Conservation (phyloP, 768 basidiomycete genomes). For the Leccinum uliginosum region DNA sequence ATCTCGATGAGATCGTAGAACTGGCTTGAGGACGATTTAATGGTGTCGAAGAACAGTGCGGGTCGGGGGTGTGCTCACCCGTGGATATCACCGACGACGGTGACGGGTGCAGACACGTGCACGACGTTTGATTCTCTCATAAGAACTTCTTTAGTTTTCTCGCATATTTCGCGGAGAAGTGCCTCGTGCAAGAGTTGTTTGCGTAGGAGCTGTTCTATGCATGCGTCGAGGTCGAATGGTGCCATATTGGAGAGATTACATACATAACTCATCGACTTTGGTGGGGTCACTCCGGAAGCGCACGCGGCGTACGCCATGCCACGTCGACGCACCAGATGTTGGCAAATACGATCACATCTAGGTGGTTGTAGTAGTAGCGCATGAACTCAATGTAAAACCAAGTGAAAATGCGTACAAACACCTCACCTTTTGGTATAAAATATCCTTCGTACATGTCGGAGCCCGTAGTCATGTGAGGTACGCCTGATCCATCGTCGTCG, state of each 20-base stretch:
- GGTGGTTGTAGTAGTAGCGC: neutral
- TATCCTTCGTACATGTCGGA: slow-evolving; percentile 16
- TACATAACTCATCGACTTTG: neutral
- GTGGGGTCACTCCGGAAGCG: neutral
- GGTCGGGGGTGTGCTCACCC: slow-evolving; percentile 59
- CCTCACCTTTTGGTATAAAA: slow-evolving; percentile 19
- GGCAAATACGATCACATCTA: slow-evolving; percentile 24
- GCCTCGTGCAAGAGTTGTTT: slow-evolving; percentile 96
- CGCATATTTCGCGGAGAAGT: slow-evolving; percentile 95
- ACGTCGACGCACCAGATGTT: slow-evolving; percentile 12
- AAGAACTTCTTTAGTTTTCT: slow-evolving; percentile 98
- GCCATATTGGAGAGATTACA: slow-evolving; percentile 24
- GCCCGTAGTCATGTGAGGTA: slow-evolving; percentile 23
- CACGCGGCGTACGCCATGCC: neutral
- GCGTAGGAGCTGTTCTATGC: slow-evolving; percentile 82
- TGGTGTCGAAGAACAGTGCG: slow-evolving; percentile 20
- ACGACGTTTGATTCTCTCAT: slow-evolving; percentile 99
- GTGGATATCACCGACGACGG: slow-evolving; percentile 98
- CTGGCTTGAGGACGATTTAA: slow-evolving; percentile 64
- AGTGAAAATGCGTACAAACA: neutral
- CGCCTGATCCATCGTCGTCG: slow-evolving; percentile 14
- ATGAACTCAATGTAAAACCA: neutral
- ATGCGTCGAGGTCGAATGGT: slow-evolving; percentile 94
- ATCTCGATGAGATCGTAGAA: slow-evolving; percentile 99
- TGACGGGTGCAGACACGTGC: slow-evolving; percentile 93